Evolutionary conservation across 805 yeast genomes (phyloP).

Genomic region (Vanderwaltozyma polyspora): DNA sequence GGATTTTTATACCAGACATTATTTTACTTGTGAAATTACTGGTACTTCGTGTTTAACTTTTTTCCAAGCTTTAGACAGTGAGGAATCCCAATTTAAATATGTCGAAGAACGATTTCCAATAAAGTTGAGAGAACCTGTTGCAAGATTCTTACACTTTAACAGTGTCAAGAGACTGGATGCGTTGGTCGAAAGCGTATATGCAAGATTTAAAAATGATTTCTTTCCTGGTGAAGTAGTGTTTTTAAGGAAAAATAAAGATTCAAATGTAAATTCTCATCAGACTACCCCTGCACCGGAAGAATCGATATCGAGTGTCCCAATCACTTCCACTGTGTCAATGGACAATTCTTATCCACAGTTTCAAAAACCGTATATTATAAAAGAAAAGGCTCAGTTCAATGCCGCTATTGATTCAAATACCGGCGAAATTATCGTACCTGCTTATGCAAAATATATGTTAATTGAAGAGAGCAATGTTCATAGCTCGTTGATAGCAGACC

Average conservation of each 20-base stretch:
- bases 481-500: slow-evolving; percentile 60
- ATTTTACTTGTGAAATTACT: slow-evolving; percentile 91
- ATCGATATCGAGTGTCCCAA: neutral
- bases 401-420: slow-evolving; percentile 28
- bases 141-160: slow-evolving; percentile 73
- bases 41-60: slow-evolving; percentile 87
- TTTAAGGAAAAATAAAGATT: slow-evolving; percentile 30
- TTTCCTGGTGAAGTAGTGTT: slow-evolving; percentile 84
- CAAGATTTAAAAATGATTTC: slow-evolving; percentile 65
- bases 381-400: slow-evolving; percentile 78
- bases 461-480: slow-evolving; percentile 39
- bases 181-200: slow-evolving; percentile 78
- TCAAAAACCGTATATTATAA: slow-evolving; percentile 40
- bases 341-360: slow-evolving; percentile 9
- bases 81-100: slow-evolving; percentile 46
- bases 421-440: slow-evolving; percentile 33
- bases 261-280: slow-evolving; percentile 8
- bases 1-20: slow-evolving; percentile 61
- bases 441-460: slow-evolving; percentile 61
- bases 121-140: slow-evolving; percentile 83
- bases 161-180: slow-evolving; percentile 72
- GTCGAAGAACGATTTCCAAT: slow-evolving; percentile 84
- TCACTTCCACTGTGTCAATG: neutral
- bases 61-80: slow-evolving; percentile 79
- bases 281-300: slow-evolving; percentile 12